Conservation (phyloP, 1,139 yeast species). For the Geotrichum phurueaensis region DNA sequence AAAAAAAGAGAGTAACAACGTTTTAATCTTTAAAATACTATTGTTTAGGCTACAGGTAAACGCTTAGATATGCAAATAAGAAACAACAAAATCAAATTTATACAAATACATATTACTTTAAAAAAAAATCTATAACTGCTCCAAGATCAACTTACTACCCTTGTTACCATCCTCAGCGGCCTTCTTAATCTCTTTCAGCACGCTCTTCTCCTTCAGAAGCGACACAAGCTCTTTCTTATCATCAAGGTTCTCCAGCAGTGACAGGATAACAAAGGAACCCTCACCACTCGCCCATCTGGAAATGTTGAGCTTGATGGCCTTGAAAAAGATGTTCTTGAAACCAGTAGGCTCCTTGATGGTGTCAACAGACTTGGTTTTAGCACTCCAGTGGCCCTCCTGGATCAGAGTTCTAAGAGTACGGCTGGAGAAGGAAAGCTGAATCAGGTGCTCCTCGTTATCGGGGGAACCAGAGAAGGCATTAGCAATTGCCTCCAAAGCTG, state of each 20-base stretch:
- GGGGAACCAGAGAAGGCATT: slow-evolving; percentile 35
- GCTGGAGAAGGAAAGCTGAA: slow-evolving; percentile 62
- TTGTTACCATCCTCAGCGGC: slow-evolving; percentile 55
- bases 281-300: slow-evolving; percentile 60
- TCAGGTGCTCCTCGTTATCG: slow-evolving; percentile 57
- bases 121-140: slow-evolving; percentile 21
- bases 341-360: slow-evolving; percentile 44
- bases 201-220: slow-evolving; percentile 43
- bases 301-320: slow-evolving; percentile 39
- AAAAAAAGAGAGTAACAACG: too few relatives aligned
- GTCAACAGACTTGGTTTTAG: slow-evolving; percentile 48
- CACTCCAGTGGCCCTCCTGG: slow-evolving; percentile 69
- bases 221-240: slow-evolving; percentile 42
- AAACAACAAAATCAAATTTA: not conserved
- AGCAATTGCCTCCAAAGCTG: slow-evolving; percentile 58
- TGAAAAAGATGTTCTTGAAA: slow-evolving; percentile 47
- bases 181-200: slow-evolving; percentile 38
- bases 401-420: slow-evolving; percentile 74
- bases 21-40: too few relatives aligned
- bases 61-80: too few relatives aligned
- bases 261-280: slow-evolving; percentile 75
- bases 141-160: slow-evolving; percentile 68
- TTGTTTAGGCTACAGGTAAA: too few relatives aligned
- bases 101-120: not conserved
- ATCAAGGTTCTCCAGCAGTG: slow-evolving; percentile 36